A percentile compares a stretch with the other conserved stretches of the same genome.
phyloP scores from a whole-genome alignment of 768 basidiomycete genomes.

The Plicaturopsis crispa region DNA sequence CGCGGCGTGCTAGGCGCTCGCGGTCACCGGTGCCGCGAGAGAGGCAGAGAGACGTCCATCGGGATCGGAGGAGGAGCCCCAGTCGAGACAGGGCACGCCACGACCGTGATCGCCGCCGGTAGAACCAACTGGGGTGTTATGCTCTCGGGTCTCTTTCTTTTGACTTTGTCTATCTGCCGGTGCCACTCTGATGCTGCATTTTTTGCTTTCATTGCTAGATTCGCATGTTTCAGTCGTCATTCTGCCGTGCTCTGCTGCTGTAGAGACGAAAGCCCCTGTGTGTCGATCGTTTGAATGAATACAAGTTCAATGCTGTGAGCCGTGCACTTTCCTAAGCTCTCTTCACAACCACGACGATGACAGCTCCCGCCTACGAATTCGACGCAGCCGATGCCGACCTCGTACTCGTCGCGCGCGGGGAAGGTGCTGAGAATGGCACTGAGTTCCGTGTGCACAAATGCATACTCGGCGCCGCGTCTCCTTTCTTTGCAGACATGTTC shows the following conservation, averaged over 20 bases:
- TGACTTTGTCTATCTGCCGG: too few relatives aligned
- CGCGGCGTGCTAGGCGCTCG: constrained; percentile 14
- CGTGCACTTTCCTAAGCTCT: too few relatives aligned
- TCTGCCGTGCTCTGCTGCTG: too few relatives aligned
- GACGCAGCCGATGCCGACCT: constrained; percentile 44
- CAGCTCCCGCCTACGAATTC: constrained; percentile 25
- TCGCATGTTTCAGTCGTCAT: too few relatives aligned
- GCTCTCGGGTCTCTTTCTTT: too few relatives aligned
- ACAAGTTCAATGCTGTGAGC: too few relatives aligned
- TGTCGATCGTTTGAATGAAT: too few relatives aligned
- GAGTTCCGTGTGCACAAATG: constrained; percentile 57
- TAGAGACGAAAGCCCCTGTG: too few relatives aligned
- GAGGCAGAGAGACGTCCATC: constrained; percentile 11
- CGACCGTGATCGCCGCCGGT: constrained; percentile 1
- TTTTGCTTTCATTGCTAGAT: too few relatives aligned
- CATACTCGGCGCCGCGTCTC: constrained; percentile 55
- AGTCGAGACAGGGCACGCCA: constrained; percentile 17
- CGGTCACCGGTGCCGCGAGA: constrained; percentile 14
- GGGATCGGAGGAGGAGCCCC: constrained; percentile 21
- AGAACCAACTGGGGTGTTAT: too few relatives aligned
- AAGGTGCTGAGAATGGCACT: constrained; percentile 23
- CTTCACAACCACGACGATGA: constrained; percentile 8
- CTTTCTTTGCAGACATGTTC: constrained; percentile 67
- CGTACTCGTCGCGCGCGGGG: constrained; percentile 36
- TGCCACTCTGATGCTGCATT: too few relatives aligned